Evolutionary conservation across 768 basidiomycete species (phyloP).

Genomic region (Candolleomyces efflorescens): DNA sequence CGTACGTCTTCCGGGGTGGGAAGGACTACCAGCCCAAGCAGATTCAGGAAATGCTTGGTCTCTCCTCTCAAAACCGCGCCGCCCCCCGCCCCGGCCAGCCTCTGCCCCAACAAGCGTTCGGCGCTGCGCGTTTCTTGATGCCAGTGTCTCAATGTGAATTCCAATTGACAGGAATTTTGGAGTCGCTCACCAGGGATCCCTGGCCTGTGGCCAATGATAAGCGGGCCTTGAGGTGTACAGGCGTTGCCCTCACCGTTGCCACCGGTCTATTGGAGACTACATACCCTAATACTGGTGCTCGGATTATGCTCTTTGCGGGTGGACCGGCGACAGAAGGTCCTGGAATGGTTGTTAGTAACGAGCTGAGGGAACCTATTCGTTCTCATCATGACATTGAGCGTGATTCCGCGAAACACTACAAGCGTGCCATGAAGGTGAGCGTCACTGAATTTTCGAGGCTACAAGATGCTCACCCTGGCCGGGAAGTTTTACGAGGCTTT

Average conservation of each 20-base stretch:
- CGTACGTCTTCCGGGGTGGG: conserved; percentile 96
- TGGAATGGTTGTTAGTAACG: conserved; percentile 93
- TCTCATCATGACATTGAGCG: conserved; percentile 99
- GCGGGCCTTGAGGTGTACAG: conserved; percentile 89
- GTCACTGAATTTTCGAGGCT: conserved; percentile 9
- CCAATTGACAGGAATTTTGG: conserved; percentile 90
- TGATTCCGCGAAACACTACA: conserved; percentile 95
- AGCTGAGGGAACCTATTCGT: conserved; percentile 94
- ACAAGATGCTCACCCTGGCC: conserved; percentile 11
- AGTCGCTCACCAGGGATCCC: conserved; percentile 82
- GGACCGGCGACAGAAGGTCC: conserved; percentile 97
- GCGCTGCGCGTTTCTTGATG: conserved; percentile 87
- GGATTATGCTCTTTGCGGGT: conserved; percentile 95
- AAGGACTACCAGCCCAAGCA: conserved; percentile 97
- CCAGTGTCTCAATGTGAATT: conserved; percentile 93
- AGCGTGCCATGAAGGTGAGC: conserved; percentile 87
- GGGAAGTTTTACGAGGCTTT: conserved; percentile 91
- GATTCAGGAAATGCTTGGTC: conserved; percentile 96
- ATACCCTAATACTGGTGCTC: conserved; percentile 92
- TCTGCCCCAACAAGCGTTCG: conserved; percentile 73
- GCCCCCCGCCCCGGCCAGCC: conserved; percentile 86
- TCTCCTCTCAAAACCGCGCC: conserved; percentile 73
- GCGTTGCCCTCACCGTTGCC: conserved; percentile 91
- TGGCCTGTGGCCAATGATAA: conserved; percentile 98
- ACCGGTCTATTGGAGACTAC: conserved; percentile 91